A percentile compares a stretch with the other conserved stretches of the same genome.
These are phyloP conservation scores for Brassica balearica DNA, from an alignment of 441 rosid species.

Conservation along the genomic window DNA sequence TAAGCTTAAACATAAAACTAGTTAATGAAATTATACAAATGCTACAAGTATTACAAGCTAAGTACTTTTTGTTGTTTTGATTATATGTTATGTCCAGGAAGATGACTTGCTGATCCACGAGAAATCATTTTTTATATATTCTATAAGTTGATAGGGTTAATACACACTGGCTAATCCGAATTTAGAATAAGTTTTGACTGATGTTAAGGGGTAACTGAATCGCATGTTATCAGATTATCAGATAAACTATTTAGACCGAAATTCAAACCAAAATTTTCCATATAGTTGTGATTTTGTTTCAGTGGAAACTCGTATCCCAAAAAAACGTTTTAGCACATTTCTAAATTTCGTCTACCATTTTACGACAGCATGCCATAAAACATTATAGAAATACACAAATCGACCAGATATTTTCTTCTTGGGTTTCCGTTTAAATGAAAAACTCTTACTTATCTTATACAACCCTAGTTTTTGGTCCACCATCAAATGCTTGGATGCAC, in stretches of 20 bases:
- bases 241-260: background rate
- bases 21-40: conserved; percentile 6
- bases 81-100: background rate
- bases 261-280: background rate
- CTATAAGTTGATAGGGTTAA: background rate
- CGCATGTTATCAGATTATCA: background rate
- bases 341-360: background rate
- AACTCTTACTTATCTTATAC: conserved; percentile 28
- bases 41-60: conserved; percentile 4
- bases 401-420: conserved; percentile 29
- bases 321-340: background rate
- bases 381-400: conserved; percentile 32
- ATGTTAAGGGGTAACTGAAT: background rate
- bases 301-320: background rate
- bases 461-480: conserved; percentile 30
- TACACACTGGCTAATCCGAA: no score
- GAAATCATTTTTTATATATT: no score
- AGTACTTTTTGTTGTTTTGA: background rate
- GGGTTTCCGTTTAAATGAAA: conserved; percentile 33
- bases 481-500: conserved; percentile 14
- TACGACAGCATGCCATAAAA: background rate
- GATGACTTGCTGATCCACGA: background rate
- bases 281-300: background rate
- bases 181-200: background rate
- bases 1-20: conserved; percentile 7